Conservation (phyloP, 495 filamentous ascomycete genomes). For the Annulohypoxylon bovei region DNA sequence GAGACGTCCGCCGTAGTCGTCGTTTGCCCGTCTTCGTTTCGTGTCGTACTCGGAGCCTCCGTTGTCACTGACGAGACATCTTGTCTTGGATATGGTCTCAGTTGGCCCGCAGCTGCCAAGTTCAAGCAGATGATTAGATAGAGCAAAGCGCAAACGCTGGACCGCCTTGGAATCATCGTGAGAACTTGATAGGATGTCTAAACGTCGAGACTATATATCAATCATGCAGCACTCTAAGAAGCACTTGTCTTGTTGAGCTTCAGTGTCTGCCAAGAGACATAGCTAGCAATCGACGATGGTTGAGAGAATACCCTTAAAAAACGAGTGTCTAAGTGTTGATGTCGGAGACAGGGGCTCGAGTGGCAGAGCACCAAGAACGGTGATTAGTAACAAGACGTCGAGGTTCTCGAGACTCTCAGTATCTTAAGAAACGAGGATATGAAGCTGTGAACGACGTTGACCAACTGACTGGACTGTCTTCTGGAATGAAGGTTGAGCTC, state of each 20-base stretch:
- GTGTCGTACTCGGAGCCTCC: conserved; percentile 29
- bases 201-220: conserved; percentile 13
- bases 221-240: conserved; percentile 18
- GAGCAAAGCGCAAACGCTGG: conserved; percentile 42
- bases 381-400: neutral
- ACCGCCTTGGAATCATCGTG: conserved; percentile 36
- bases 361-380: conserved; percentile 3
- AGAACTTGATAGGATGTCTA: neutral
- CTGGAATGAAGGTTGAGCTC: conserved; percentile 34
- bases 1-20: conserved; percentile 20
- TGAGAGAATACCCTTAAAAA: neutral
- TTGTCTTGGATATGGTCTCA: conserved; percentile 38
- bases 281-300: conserved; percentile 7
- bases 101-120: conserved; percentile 18
- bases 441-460: conserved; percentile 29
- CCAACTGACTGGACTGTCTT: conserved; percentile 2
- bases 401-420: conserved; percentile 1
- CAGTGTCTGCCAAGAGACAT: conserved; percentile 25
- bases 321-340: neutral
- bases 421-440: conserved; percentile 1
- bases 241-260: conserved; percentile 25
- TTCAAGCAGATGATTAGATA: conserved; percentile 42
- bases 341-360: neutral
- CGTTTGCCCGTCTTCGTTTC: conserved; percentile 23
- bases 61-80: conserved; percentile 37